These are phyloP conservation scores for Taphrina flavorubra DNA, from an alignment of 1,139 yeast genomes.

Conservation along the genomic window DNA sequence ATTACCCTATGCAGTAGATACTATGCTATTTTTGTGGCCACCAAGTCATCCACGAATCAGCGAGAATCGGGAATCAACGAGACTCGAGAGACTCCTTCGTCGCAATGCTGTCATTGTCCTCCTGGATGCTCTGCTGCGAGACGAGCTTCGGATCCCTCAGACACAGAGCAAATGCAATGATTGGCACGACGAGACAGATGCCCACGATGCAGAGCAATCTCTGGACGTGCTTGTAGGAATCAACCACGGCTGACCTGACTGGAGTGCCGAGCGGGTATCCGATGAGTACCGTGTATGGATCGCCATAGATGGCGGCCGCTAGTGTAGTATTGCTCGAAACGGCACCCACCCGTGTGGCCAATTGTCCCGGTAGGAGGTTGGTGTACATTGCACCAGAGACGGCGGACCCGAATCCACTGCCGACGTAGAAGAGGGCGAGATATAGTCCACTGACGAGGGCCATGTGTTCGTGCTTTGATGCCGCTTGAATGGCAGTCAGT, in stretches of 20 bases:
- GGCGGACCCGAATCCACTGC: slow-evolving; percentile 62
- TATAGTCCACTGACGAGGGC: slow-evolving; percentile 66
- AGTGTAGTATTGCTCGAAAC: slow-evolving; percentile 40
- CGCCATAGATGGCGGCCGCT: slow-evolving; percentile 44
- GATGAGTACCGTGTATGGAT: slow-evolving; percentile 42
- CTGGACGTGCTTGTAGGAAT: slow-evolving; percentile 53
- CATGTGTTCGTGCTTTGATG: slow-evolving; percentile 67
- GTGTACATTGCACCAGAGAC: slow-evolving; percentile 74
- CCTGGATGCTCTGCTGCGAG: slow-evolving; percentile 29
- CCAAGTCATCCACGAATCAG: neutral
- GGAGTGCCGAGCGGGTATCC: slow-evolving; percentile 43
- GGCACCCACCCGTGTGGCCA: slow-evolving; percentile 48
- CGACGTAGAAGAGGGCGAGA: slow-evolving; percentile 64
- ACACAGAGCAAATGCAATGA: slow-evolving; percentile 35
- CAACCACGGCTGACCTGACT: slow-evolving; percentile 44
- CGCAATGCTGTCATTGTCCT: slow-evolving; percentile 24
- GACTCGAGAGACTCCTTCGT: slow-evolving; percentile 15
- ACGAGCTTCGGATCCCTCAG: slow-evolving; percentile 38
- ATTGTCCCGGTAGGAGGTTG: slow-evolving; percentile 54
- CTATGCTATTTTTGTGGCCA: neutral
- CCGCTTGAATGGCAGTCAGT: slow-evolving; percentile 62
- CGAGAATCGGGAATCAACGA: neutral
- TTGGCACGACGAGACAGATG: slow-evolving; percentile 48
- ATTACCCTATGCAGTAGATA: neutral
- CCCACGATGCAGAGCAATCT: slow-evolving; percentile 64